Evolutionary conservation across 2,329 filamentous ascomycete species (phyloP), one percentile per base, ranked within the genome.

Genomic region (Penicillium sp.): DNA sequence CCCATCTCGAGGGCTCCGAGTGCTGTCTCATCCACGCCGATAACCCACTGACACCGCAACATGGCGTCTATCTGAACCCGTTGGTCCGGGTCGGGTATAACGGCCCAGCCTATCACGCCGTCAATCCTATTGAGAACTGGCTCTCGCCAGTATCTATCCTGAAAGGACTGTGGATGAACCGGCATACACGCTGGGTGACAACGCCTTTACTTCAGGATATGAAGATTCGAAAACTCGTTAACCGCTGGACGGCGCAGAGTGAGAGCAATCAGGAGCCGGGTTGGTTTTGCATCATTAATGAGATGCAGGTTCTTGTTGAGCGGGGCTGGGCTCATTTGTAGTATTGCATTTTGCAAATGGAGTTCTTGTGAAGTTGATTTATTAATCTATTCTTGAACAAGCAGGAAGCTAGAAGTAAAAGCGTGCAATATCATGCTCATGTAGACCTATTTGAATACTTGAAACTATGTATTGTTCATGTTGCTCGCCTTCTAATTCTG

Each of bases 1-100:
- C 52, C 18, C 61, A 66, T 30, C 68, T 88, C 16, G 85, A 89
- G 60, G 84, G 73, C n/a, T 84, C 79, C 10, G 84, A 89, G 62
- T 88, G 84, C 66, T 89, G 85, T 60, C 74, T 89, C 35, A 64
- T 68, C 12, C 62, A 68, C 26, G 59, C 56, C 2, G 65, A 68
- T 37, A 65, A 65, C 39, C 55, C 55, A 1, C 46, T 64, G 1
- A 58, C 59, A 0, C 17, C 27, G 2, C 28, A 47, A 2, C 53
- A 55, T 20, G 62, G 64, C 4, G 52, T 67, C 3, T 68, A 58
- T 37, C 30, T 68, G 13, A 68, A 68, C 31, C 65, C 65, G 3
- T 44, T 54, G n/a, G 65, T 67, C 1, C 57, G 65, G 2, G 62
- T 67, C 1, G 64, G 62, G 2, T 65, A 67, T 32, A 64, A 45